These are phyloP conservation scores for Phytophthora agathidicida DNA, from an alignment of 352 stramenopile species.

Conservation along the genomic window DNA sequence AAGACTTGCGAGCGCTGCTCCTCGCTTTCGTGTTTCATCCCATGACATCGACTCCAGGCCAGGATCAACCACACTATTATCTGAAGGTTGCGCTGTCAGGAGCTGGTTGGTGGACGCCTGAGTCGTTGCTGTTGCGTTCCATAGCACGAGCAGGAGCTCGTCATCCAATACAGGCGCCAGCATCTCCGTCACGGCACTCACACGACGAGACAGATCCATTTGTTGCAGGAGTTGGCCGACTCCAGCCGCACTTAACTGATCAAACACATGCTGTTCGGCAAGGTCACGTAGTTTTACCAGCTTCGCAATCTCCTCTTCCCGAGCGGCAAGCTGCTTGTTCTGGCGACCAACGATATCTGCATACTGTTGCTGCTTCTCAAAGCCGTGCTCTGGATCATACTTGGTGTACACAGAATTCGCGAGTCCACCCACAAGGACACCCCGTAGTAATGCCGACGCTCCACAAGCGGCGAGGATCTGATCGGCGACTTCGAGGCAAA, in stretches of 20 bases:
- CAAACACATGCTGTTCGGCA: slow-evolving; percentile 29
- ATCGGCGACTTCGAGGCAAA: slow-evolving; percentile 59
- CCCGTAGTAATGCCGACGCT: slow-evolving; percentile 42
- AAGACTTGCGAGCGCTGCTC: slow-evolving; percentile 44
- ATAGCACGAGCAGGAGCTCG: slow-evolving; percentile 63
- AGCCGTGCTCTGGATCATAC: slow-evolving; percentile 48
- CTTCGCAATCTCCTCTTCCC: slow-evolving; percentile 28
- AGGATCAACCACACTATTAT: not conserved
- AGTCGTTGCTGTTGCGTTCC: slow-evolving; percentile 60
- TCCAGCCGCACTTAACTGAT: slow-evolving; percentile 33
- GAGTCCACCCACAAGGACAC: slow-evolving; percentile 58
- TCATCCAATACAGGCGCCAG: slow-evolving; percentile 59
- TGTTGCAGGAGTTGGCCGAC: slow-evolving; percentile 38
- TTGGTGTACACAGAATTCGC: slow-evolving; percentile 65
- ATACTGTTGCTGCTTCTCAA: slow-evolving; percentile 48
- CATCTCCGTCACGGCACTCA: slow-evolving; percentile 45
- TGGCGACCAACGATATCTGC: slow-evolving; percentile 42
- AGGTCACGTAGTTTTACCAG: slow-evolving; percentile 27
- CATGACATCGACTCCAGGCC: slow-evolving; percentile 19
- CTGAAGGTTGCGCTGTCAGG: not conserved
- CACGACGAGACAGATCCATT: slow-evolving; percentile 38
- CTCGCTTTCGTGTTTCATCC: slow-evolving; percentile 42
- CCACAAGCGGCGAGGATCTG: slow-evolving; percentile 45
- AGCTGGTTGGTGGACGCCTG: slow-evolving; percentile 24
- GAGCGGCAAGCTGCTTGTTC: slow-evolving; percentile 22